Evolutionary conservation across 148 eudicot genomes (phyloP), one percentile per base, ranked within the genome.

Genomic region (Arctostaphylos glauca): DNA sequence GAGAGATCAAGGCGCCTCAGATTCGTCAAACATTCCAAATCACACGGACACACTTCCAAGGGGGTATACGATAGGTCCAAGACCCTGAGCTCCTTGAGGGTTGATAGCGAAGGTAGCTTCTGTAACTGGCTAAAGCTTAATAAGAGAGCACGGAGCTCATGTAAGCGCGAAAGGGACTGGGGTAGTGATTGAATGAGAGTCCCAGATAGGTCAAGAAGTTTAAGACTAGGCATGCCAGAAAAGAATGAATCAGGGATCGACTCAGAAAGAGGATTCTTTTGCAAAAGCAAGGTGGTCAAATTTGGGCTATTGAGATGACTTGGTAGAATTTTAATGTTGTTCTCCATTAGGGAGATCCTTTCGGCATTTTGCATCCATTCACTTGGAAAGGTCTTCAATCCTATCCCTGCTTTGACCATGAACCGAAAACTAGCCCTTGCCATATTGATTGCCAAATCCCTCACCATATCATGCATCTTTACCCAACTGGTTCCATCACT

Each of bases 41-140:
- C 83, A 31, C 18, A 4, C 5, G 83, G 86, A 50, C 80, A 67
- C 23, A 46, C 75, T 49, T 46, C 56, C 50, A 84, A 9, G 62
- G 74, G 78, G 74, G 73, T 84, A 19, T 49, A 81, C 14, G 86
- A 80, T 58, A 84, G 25, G 81, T 84, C 86, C 80, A 84, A 84
- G 10, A 81, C 81, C 67, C 80, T 75, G 5, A 84, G 41, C 58
- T 76, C 84, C 71, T 76, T 82, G 60, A 82, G 73, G 48, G 19
- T 77, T 25, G 84, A 50, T 31, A 82, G 21, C 12, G 80, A 62
- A 75, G 80, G 84, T 60, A 82, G 79, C 72, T 82, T 19, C 80
- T 76, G 60, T 16, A 82, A 60, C 3, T 82, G 5, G 21, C 56
- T 58, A 18, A 76, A 82, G 58, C 80, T 64, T 49, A 82, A 64